phyloP scores from a whole-genome alignment of 345 rosid species.

The Cardamine chenopodiifolia region DNA sequence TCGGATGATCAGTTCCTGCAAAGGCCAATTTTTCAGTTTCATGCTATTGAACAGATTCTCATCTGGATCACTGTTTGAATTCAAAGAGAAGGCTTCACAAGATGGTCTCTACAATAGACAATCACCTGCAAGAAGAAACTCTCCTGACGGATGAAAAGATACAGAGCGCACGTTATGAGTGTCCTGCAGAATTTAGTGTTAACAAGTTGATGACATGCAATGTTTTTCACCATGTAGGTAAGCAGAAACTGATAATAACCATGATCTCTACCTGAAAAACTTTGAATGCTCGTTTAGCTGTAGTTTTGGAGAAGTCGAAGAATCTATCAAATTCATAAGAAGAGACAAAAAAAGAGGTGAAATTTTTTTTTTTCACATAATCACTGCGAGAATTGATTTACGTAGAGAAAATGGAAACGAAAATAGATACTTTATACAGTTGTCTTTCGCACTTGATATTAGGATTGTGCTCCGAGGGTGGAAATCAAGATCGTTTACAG shows the following conservation, averaged over 20 bases:
- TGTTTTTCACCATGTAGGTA: conserved; percentile 11
- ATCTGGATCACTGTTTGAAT: not conserved
- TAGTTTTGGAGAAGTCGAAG: conserved; percentile 83
- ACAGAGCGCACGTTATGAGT: conserved; percentile 84
- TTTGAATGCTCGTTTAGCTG: conserved; percentile 81
- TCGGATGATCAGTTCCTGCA: conserved; percentile 81
- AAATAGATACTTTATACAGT: conserved; percentile 67
- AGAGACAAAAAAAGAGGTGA: conserved; percentile 14
- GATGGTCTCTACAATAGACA: not conserved
- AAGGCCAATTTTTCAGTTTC: conserved; percentile 23
- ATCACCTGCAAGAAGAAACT: conserved; percentile 74
- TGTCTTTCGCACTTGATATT: conserved; percentile 77
- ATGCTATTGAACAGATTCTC: not conserved
- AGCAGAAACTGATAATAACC: conserved; percentile 14
- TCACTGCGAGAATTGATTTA: not conserved
- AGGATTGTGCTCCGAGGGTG: conserved; percentile 77
- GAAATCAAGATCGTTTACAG: conserved; percentile 83
- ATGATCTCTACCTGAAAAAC: conserved; percentile 68
- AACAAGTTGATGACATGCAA: not conserved
- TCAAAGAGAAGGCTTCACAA: conserved; percentile 7
- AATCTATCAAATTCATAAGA: conserved; percentile 51
- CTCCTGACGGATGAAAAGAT: conserved; percentile 84
- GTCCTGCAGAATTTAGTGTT: conserved; percentile 54
- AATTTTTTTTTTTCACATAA: not conserved
- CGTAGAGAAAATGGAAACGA: conserved; percentile 8